Conservation (phyloP, 805 yeast genomes). For the Pichia sporocuriosa region DNA sequence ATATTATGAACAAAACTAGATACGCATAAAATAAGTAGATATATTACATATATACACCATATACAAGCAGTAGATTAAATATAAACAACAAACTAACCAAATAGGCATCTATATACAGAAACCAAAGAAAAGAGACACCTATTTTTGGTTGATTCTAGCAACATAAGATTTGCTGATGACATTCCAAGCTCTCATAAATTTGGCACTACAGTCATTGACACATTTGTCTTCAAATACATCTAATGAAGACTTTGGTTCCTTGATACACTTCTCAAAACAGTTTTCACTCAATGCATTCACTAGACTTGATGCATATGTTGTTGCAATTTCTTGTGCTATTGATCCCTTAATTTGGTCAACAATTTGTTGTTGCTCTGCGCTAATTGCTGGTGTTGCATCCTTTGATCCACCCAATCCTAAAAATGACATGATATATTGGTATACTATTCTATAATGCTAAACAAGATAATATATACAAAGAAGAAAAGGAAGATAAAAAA, state of each 20-base stretch:
- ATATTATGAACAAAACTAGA: too few relatives aligned
- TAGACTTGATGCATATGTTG: slow-evolving; percentile 85
- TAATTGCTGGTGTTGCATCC: slow-evolving; percentile 2
- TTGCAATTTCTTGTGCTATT: slow-evolving; percentile 76
- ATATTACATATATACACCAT: too few relatives aligned
- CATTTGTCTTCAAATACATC: slow-evolving; percentile 54
- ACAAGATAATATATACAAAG: too few relatives aligned
- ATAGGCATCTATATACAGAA: not conserved
- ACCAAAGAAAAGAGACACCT: not conserved
- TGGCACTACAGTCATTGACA: slow-evolving; percentile 71
- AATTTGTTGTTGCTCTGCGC: slow-evolving; percentile 34
- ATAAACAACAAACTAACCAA: too few relatives aligned
- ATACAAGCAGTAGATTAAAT: too few relatives aligned
- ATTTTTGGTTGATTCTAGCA: slow-evolving; percentile 44
- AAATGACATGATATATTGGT: too few relatives aligned
- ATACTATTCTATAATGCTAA: too few relatives aligned
- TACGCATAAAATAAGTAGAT: too few relatives aligned
- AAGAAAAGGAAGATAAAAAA: too few relatives aligned
- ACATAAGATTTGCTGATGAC: slow-evolving; percentile 72
- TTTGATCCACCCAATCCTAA: slow-evolving; percentile 26
- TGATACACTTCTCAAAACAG: slow-evolving; percentile 77
- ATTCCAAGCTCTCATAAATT: slow-evolving; percentile 91
- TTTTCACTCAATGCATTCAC: slow-evolving; percentile 80
- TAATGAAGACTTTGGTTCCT: slow-evolving; percentile 48
- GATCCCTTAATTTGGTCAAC: slow-evolving; percentile 62